Base-by-base conservation (phyloP, 163 green algal species). In the Prototheca cutis region DNA sequence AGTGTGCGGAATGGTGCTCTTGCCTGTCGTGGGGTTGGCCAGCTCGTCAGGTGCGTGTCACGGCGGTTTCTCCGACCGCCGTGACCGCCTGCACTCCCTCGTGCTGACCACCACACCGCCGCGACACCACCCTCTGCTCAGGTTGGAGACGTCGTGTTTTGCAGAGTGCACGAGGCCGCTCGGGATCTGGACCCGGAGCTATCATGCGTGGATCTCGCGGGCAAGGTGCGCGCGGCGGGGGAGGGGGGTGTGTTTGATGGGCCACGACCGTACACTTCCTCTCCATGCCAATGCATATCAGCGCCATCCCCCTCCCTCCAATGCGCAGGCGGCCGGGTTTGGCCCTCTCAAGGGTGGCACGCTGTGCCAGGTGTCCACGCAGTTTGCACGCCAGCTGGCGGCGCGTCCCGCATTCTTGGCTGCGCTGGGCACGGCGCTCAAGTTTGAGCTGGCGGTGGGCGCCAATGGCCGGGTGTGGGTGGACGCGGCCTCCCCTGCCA, bases 391-490 rank as follows among this genome's bases (percentile, higher is more conserved):
- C 0, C 51, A 61, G 18, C 75, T 95, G 36, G 71, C 93, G 25
- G 57, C 52, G n/a, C 64, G 45, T 1, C 52, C 52, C 13, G 10
- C 52, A 6, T 58, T 87, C 49, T 59, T 94, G 27, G 73, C 65
- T 29, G 74, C 79, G 0, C 68, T 95, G 6, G 82, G 81, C 0
- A 48, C 58, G 10, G 39, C 62, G 29, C 48, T 90, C 36, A 52
- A 82, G 40, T 96, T 89, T 62, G 88, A 96, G 65, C 27, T 93
- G 28, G 87, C 84, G 3, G 77, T 91, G 15, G 88, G 88, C 25
- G 49, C 88, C 42, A 96, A 96, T 64, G 88, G 88, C 0, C 59
- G 73, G 1, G 72, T 94, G 10, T 94, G 88, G 88, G 48, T 95
- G 31, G 66, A 73, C 33, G 56, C 70, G 8, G 48, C 59, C 33